Evolutionary conservation across 2,329 filamentous ascomycete species (phyloP).

Genomic region (Cladorrhinum sp.): DNA sequence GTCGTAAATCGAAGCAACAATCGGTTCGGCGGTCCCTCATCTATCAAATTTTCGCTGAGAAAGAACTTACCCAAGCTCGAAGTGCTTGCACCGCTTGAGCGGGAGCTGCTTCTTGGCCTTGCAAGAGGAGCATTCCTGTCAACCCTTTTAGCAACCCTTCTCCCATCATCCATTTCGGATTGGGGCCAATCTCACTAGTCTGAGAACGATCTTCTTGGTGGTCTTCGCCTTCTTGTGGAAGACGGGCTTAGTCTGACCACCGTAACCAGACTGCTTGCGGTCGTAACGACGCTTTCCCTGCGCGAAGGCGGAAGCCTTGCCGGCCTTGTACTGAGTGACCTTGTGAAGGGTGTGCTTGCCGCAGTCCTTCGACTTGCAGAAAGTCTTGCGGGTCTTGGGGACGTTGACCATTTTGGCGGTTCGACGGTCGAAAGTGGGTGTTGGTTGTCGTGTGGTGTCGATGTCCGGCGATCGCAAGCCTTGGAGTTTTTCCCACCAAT

Average conservation of each 20-base stretch:
- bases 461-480: slow-evolving; percentile 12
- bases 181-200: slow-evolving; percentile 51
- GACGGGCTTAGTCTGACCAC: slow-evolving; percentile 99
- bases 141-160: slow-evolving; percentile 19
- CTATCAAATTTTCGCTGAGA: neutral
- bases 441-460: slow-evolving; percentile 27
- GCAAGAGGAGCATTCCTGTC: slow-evolving; percentile 83
- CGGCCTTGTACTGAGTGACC: slow-evolving; percentile 85
- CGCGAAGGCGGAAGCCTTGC: slow-evolving; percentile 38
- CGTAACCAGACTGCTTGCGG: slow-evolving; percentile 98
- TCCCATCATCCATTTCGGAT: slow-evolving; percentile 4
- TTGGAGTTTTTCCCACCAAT: slow-evolving; percentile 21
- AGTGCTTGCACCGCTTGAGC: slow-evolving; percentile 99
- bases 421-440: slow-evolving; percentile 26
- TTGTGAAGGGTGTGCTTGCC: slow-evolving; percentile 74
- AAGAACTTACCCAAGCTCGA: slow-evolving; percentile 85
- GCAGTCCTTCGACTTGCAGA: slow-evolving; percentile 85
- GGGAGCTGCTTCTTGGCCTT: slow-evolving; percentile 98
- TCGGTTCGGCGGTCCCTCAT: slow-evolving; percentile 19
- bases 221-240: slow-evolving; percentile 99
- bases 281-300: slow-evolving; percentile 99
- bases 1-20: slow-evolving; percentile 7
- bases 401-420: slow-evolving; percentile 66
- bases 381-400: slow-evolving; percentile 81
- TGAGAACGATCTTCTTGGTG: slow-evolving; percentile 99